Conservation (phyloP, 495 filamentous ascomycete genomes). For the Saxispiralis lemnorum region DNA sequence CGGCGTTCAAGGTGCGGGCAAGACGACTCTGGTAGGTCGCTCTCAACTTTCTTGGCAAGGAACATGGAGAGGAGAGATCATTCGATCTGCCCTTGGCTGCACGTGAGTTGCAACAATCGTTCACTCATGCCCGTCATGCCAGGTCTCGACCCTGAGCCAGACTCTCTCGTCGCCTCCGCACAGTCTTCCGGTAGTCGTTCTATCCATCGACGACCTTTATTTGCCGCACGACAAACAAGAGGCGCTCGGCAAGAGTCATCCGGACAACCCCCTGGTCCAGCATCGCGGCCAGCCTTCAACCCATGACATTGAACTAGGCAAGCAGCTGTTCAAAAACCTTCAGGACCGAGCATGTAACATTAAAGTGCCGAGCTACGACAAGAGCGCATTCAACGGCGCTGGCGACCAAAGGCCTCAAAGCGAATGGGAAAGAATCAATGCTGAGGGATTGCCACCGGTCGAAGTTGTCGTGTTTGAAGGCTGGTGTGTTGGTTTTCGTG, state of each 20-base stretch:
- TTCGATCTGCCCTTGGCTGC: no score
- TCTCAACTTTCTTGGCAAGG: neutral
- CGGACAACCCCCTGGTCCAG: constrained; percentile 58
- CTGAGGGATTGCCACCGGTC: constrained; percentile 31
- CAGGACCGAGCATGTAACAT: constrained; percentile 29
- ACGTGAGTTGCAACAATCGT: no score
- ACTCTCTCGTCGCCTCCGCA: constrained; percentile 50
- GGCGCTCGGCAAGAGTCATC: constrained; percentile 44
- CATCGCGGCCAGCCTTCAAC: constrained; percentile 74
- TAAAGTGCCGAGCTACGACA: constrained; percentile 68
- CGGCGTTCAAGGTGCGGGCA: constrained; percentile 73
- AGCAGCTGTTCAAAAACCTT: constrained; percentile 44
- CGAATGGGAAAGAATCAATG: constrained; percentile 48
- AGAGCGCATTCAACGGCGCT: constrained; percentile 54
- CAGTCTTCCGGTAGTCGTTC: constrained; percentile 51
- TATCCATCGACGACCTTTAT: constrained; percentile 88
- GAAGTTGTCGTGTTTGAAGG: constrained; percentile 73
- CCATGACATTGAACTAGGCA: constrained; percentile 57
- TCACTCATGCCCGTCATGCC: neutral
- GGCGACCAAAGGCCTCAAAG: constrained; percentile 53
- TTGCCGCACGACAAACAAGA: constrained; percentile 54
- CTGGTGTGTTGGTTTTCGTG: constrained; percentile 78
- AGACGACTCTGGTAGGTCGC: constrained; percentile 58
- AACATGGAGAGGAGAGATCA: neutral
- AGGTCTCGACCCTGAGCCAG: constrained; percentile 47